Conservation (phyloP, 352 stramenopile genomes). For the Phytophthora macrochlamydospora region DNA sequence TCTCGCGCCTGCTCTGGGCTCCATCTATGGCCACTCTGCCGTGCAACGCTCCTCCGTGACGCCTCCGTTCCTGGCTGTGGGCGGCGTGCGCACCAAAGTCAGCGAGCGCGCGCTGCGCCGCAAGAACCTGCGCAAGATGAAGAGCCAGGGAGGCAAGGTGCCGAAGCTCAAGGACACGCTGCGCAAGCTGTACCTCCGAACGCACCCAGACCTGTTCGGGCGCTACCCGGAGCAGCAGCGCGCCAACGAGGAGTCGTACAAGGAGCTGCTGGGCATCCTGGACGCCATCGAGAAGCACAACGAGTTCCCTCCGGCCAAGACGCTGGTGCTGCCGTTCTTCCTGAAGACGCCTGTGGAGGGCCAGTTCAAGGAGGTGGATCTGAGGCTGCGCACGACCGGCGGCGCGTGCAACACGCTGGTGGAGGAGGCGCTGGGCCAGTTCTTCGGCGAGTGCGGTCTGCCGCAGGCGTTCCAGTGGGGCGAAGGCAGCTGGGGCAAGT, state of each 20-base stretch:
- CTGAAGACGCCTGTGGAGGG: conserved; percentile 72
- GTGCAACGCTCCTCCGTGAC: conserved; percentile 25
- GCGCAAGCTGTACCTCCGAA: conserved; percentile 84
- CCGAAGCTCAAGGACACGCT: conserved; percentile 78
- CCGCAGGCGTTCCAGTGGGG: conserved; percentile 70
- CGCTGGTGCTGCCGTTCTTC: conserved; percentile 69
- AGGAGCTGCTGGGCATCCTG: conserved; percentile 81
- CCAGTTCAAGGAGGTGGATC: conserved; percentile 69
- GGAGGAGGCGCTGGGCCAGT: conserved; percentile 71
- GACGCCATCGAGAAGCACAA: conserved; percentile 83
- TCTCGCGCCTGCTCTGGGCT: conserved; percentile 13
- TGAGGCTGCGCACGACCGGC: conserved; percentile 70
- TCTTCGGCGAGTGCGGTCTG: conserved; percentile 73
- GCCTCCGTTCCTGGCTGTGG: conserved; percentile 23
- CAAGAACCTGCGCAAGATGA: conserved; percentile 84
- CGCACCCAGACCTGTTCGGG: conserved; percentile 75
- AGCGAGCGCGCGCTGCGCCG: conserved; percentile 70
- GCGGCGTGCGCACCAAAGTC: conserved; percentile 64
- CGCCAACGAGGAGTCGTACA: conserved; percentile 77
- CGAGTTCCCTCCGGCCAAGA: conserved; percentile 78
- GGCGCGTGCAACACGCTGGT: conserved; percentile 81
- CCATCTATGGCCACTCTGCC: neutral
- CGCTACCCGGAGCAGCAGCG: conserved; percentile 71
- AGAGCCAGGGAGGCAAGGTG: conserved; percentile 61
- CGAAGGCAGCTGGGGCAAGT: conserved; percentile 77